Evolutionary conservation across 164 flowering plant genomes (phyloP), one percentile per base, ranked within the genome.

Genomic region (Chimonanthus praecox): DNA sequence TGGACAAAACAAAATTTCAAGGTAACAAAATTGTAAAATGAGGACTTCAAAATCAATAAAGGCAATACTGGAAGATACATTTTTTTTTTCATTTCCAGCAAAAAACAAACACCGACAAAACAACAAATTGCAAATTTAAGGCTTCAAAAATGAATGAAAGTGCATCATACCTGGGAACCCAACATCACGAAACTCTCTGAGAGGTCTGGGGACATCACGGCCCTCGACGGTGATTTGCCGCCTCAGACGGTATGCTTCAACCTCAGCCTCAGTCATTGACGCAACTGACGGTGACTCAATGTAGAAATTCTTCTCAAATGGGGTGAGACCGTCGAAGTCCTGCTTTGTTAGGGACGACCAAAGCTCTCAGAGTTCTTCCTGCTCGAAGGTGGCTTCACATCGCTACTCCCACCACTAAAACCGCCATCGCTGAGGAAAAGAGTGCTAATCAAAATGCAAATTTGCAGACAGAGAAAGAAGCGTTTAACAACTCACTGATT

Each of bases 171-270:
- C 99, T 63, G 99, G 99, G 79, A 94, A 93, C 5, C 97, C 91
- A 5, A 86, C 84, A 67, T 96, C 97, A 3, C 70, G 67, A 63
- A 96, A 96, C 58, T 75, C 82, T 78, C 72, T 89, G 44, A 96
- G 86, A 21, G 99, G 99, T 73, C 87, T 96, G 6, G 99, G 99
- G 68, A 96, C 89, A 64, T 94, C 98, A 7, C 85, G 90, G 9
- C 99, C 99, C 81, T 93, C 98, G 7, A 96, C 91, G 0, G 97
- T 94, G 15, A 96, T 94, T 74, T 94, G 93, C 77, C 97, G 81
- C 58, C 78, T 78, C 11, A 6, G 80, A 13, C 99, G 79, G 80
- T 92, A 96, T 77, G 86, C 90, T 75, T 92, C 99, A 45, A 92
- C 95, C 60, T 96, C 99, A 7, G 68, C 81, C 79, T 91, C 97